Evolutionary conservation across 208 protist genomes (phyloP).

Genomic region (Trypanosoma scelopori): DNA sequence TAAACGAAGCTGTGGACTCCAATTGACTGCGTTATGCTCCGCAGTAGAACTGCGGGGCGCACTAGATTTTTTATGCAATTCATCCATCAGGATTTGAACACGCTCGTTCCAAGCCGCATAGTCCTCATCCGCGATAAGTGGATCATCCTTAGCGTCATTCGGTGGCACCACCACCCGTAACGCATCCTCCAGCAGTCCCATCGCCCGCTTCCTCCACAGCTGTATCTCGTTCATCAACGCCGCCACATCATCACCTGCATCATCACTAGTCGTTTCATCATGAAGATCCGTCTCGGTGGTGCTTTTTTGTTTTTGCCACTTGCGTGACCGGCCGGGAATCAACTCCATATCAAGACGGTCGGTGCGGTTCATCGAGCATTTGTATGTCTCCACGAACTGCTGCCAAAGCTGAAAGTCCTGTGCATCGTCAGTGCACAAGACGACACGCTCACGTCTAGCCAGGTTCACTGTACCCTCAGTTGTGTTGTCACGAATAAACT

Average conservation of each 20-base stretch:
- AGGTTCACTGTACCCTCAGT: conserved; percentile 24
- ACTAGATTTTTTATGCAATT: conserved; percentile 7
- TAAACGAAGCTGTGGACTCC: neutral
- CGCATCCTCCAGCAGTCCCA: conserved; percentile 47
- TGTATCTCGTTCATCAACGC: conserved; percentile 29
- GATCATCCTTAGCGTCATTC: neutral
- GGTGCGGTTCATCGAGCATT: conserved; percentile 32
- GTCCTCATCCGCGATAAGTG: neutral
- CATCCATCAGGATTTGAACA: conserved; percentile 17
- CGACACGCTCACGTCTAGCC: conserved; percentile 69
- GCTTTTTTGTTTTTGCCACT: neutral
- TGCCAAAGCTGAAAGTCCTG: conserved; percentile 83
- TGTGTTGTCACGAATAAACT: conserved; percentile 71
- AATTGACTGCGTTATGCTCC: neutral
- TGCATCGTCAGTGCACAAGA: conserved; percentile 78
- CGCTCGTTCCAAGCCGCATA: conserved; percentile 1
- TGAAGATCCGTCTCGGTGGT: conserved; percentile 36
- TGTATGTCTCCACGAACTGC: conserved; percentile 70
- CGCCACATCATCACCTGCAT: conserved; percentile 29
- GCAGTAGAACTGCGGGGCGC: neutral
- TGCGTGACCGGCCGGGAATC: conserved; percentile 23
- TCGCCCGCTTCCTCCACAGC: conserved; percentile 56
- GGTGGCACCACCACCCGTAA: neutral
- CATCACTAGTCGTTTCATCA: conserved; percentile 66
- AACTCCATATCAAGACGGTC: neutral